Evolutionary conservation across 2,329 filamentous ascomycete species (phyloP).

Genomic region (Coniochaeta sp.): DNA sequence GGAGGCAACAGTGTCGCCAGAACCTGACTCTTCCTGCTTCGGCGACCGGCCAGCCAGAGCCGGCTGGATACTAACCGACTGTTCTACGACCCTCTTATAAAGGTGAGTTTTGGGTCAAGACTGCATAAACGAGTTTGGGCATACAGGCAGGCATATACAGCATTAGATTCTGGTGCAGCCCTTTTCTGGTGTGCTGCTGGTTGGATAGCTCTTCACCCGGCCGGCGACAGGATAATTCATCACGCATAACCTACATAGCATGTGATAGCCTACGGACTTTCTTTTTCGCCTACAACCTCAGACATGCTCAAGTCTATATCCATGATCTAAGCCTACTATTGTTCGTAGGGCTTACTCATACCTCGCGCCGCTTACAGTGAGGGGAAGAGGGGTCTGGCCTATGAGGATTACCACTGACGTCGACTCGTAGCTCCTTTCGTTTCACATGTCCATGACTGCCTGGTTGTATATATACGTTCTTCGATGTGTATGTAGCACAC

Average conservation of each 20-base stretch:
- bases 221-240: not conserved
- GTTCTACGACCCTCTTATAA: not conserved
- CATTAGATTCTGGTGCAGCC: not conserved
- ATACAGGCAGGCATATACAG: not conserved
- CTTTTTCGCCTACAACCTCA: not conserved
- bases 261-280: too few species aligned
- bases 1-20: conserved; percentile 51
- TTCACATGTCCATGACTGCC: not conserved
- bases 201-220: not conserved
- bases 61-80: conserved; percentile 37
- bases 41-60: conserved; percentile 35
- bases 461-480: too few species aligned
- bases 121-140: not conserved
- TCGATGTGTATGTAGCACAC: not conserved
- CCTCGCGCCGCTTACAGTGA: not conserved
- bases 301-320: not conserved
- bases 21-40: conserved; percentile 36
- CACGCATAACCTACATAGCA: not conserved
- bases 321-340: not conserved
- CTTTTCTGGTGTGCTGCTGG: not conserved
- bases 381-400: not conserved
- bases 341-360: not conserved
- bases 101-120: not conserved
- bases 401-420: not conserved
- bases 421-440: not conserved